Evolutionary conservation across 2,329 filamentous ascomycete species (phyloP).

Genomic region (Colletotrichum trifolii): DNA sequence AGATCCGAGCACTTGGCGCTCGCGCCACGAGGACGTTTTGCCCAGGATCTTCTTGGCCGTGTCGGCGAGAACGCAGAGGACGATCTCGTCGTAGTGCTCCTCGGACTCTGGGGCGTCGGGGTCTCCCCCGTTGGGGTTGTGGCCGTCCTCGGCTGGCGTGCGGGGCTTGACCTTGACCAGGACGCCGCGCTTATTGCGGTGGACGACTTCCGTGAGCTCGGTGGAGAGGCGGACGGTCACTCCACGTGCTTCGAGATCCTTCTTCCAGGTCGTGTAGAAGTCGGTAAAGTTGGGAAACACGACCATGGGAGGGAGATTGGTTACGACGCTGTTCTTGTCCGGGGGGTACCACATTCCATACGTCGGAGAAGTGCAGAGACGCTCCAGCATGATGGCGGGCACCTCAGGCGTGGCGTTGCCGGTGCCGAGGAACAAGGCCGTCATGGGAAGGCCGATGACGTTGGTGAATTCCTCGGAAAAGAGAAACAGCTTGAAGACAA

Average conservation of each 20-base stretch:
- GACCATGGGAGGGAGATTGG: constrained; percentile 70
- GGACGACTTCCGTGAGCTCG: constrained; percentile 62
- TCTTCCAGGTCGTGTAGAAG: constrained; percentile 68
- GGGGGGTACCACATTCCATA: constrained; percentile 66
- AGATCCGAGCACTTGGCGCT: constrained; percentile 72
- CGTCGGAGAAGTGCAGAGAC: constrained; percentile 63
- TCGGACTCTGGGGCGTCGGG: constrained; percentile 63
- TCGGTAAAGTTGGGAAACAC: constrained; percentile 69
- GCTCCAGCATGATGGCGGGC: constrained; percentile 70
- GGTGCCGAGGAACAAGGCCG: constrained; percentile 70
- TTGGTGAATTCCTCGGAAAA: constrained; percentile 76
- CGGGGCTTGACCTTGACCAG: constrained; percentile 56
- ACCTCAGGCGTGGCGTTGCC: constrained; percentile 77
- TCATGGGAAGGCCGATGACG: constrained; percentile 68
- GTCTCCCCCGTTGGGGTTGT: constrained; percentile 50
- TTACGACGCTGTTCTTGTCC: constrained; percentile 56
- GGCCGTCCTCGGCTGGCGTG: constrained; percentile 45
- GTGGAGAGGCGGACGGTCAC: constrained; percentile 67
- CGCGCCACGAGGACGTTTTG: constrained; percentile 64
- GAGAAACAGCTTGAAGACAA: constrained; percentile 71
- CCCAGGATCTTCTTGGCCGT: constrained; percentile 69
- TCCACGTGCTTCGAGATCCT: constrained; percentile 61
- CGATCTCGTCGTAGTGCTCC: constrained; percentile 71
- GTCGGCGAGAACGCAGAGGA: constrained; percentile 71
- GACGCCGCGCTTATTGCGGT: constrained; percentile 62